Evolutionary conservation across 2,329 filamentous ascomycete species (phyloP).

Genomic region (Gliomastix tumulicola): DNA sequence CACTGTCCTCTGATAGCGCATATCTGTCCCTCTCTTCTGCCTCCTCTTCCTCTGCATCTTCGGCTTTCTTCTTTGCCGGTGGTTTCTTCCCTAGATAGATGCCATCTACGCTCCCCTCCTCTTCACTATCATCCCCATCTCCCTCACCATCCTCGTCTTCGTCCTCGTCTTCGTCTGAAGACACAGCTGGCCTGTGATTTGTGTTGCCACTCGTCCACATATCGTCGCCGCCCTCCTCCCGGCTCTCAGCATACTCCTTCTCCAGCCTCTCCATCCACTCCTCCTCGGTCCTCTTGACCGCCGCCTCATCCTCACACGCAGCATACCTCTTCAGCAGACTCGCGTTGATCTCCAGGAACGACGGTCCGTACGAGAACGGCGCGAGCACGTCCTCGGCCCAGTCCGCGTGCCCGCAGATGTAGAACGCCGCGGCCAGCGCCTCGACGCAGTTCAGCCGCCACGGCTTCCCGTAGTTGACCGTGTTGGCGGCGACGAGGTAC

Average conservation of each 20-base stretch:
- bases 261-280: conserved; percentile 88
- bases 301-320: conserved; percentile 72
- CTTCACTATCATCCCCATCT: conserved; percentile 32
- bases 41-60: conserved; percentile 37
- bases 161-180: conserved; percentile 49
- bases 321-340: conserved; percentile 79
- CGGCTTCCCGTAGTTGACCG: conserved; percentile 93
- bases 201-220: conserved; percentile 89
- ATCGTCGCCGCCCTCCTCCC: conserved; percentile 63
- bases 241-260: conserved; percentile 76
- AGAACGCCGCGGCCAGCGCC: conserved; percentile 86
- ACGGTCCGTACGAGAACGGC: conserved; percentile 80
- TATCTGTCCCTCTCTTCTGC: conserved; percentile 52
- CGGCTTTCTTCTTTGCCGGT: conserved; percentile 20
- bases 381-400: conserved; percentile 82
- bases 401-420: conserved; percentile 83
- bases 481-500: conserved; percentile 93
- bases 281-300: conserved; percentile 76
- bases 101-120: conserved; percentile 42
- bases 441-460: conserved; percentile 96
- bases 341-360: conserved; percentile 87
- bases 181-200: conserved; percentile 55
- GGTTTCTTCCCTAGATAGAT: conserved; percentile 55
- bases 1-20: conserved; percentile 68
- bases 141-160: conserved; percentile 38